phyloP scores from a whole-genome alignment of 169 alveolate species.

The Plasmodium vinckei region DNA sequence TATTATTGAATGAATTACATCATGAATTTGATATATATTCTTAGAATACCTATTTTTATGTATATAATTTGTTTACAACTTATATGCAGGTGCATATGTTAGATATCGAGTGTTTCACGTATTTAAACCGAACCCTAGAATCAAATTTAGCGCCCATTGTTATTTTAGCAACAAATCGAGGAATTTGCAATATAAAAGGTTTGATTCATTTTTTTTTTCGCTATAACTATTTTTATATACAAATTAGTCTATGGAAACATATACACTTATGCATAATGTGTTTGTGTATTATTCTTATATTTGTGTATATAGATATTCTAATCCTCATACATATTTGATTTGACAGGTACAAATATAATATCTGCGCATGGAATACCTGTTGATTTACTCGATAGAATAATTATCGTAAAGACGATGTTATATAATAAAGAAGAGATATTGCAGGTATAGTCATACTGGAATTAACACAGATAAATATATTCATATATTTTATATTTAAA shows the following conservation, averaged over 20 bases:
- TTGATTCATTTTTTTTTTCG: background rate
- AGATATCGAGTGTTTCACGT: conserved; percentile 98
- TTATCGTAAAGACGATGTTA: conserved; percentile 97
- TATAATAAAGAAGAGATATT: conserved; percentile 93
- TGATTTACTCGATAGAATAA: conserved; percentile 97
- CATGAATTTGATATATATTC: background rate
- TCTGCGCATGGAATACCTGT: conserved; percentile 99
- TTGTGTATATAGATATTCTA: background rate
- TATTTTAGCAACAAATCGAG: conserved; percentile 98
- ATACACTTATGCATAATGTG: background rate
- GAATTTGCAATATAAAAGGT: conserved; percentile 87
- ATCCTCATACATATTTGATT: conserved; percentile 44
- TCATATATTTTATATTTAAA: background rate
- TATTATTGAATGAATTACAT: too few species aligned
- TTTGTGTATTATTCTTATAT: background rate
- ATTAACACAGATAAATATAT: too few species aligned
- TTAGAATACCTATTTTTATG: background rate
- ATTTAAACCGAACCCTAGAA: conserved; percentile 97
- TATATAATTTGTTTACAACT: background rate
- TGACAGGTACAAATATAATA: conserved; percentile 96
- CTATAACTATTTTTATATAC: background rate
- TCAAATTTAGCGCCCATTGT: conserved; percentile 97
- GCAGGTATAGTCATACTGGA: conserved; percentile 17
- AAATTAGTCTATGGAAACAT: conserved; percentile 15
- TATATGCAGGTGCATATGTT: conserved; percentile 92